Evolutionary conservation across 1,284 basidiomycete genomes (phyloP).

Genomic region (Schizophyllum amplum): DNA sequence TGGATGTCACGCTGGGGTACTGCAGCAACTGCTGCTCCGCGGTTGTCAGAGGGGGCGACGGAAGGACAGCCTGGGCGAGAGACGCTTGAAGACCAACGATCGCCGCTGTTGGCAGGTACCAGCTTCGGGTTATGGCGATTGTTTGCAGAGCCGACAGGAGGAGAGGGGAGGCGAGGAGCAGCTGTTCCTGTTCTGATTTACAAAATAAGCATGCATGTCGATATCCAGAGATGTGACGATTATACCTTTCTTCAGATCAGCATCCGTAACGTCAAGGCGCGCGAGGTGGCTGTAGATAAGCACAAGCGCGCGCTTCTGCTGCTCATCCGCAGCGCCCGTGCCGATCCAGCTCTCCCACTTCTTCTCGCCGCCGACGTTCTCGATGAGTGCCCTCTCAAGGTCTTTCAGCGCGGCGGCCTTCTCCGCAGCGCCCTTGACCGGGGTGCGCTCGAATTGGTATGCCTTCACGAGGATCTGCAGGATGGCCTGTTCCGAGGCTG

Average conservation of each 20-base stretch:
- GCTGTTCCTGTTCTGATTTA: constrained; percentile 56
- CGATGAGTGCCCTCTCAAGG: constrained; percentile 24
- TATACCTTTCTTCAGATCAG: constrained; percentile 57
- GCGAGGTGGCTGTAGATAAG: constrained; percentile 86
- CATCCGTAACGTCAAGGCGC: constrained; percentile 55
- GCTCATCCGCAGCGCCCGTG: constrained; percentile 26
- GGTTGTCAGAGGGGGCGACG: constrained; percentile 28
- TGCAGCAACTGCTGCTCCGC: neutral
- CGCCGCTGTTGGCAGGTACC: constrained; percentile 78
- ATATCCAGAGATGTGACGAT: constrained; percentile 4
- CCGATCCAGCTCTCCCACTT: constrained; percentile 22
- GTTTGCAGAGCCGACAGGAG: constrained; percentile 79
- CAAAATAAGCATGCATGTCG: constrained; percentile 2
- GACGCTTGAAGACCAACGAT: constrained; percentile 82
- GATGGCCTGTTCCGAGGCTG: constrained; percentile 65
- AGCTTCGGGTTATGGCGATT: constrained; percentile 83
- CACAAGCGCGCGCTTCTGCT: constrained; percentile 49
- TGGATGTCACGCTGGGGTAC: neutral
- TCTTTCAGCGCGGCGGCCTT: constrained; percentile 45
- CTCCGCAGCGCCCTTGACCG: constrained; percentile 41
- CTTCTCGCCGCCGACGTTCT: constrained; percentile 22
- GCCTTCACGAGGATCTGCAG: constrained; percentile 70
- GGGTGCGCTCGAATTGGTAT: constrained; percentile 53
- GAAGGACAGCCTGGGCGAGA: constrained; percentile 80
- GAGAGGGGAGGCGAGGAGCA: constrained; percentile 66